Conservation (phyloP, 345 rosid species). For the Salix caprea region DNA sequence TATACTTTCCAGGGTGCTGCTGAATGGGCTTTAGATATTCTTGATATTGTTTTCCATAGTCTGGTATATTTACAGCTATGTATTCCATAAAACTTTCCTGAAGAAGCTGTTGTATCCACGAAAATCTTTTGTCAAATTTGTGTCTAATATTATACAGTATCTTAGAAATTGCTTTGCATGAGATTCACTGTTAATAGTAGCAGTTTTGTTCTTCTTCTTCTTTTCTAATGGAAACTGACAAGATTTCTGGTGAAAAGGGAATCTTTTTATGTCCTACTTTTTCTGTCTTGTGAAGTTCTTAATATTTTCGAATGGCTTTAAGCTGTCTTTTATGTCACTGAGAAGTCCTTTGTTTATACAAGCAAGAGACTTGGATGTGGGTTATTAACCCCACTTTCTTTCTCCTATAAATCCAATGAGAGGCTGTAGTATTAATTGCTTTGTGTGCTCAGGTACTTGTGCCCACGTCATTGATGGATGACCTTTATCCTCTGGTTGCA, state of each 20-base stretch:
- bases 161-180: not conserved
- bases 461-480: not conserved
- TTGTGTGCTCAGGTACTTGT: not conserved
- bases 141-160: not conserved
- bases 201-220: not conserved
- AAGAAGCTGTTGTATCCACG: not conserved
- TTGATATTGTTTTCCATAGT: not conserved
- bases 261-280: not conserved
- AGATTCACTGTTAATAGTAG: not conserved
- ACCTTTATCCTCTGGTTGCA: not conserved
- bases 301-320: not conserved
- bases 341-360: no score
- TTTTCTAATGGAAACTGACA: not conserved
- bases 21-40: conserved; percentile 3
- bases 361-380: not conserved
- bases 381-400: not conserved
- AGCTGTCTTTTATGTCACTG: not conserved
- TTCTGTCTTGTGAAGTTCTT: not conserved
- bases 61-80: not conserved
- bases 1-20: conserved; percentile 8
- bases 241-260: not conserved
- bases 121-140: not conserved
- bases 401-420: not conserved
- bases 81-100: not conserved
- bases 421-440: no score